Conservation (phyloP, 192 early-diverging fungal species). For the Gryganskiella cystojenkinii region DNA sequence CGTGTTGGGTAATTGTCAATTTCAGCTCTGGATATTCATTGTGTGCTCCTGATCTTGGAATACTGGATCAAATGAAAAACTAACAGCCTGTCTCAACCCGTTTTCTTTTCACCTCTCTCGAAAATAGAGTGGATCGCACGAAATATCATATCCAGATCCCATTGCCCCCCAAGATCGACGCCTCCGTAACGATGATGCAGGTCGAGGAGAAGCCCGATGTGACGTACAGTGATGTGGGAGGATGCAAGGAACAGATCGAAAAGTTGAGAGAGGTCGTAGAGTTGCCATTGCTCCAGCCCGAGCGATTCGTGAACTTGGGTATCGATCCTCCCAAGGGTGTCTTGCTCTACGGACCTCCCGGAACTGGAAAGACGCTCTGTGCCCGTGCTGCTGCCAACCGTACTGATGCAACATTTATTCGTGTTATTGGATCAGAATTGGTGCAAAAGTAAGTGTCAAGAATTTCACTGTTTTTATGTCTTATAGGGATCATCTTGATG, state of each 20-base stretch:
- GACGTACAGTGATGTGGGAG: conserved; percentile 99
- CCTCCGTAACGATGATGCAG: conserved; percentile 99
- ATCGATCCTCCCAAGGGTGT: conserved; percentile 99
- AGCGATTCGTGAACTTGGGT: conserved; percentile 96
- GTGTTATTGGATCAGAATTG: conserved; percentile 99
- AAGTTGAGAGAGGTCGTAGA: conserved; percentile 99
- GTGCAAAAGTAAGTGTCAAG: conserved; percentile 83
- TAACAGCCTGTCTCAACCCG: too few species aligned
- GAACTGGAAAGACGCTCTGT: conserved; percentile 98
- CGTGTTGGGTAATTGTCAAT: conserved; percentile 81
- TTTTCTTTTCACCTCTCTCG: not conserved
- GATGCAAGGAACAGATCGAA: conserved; percentile 99
- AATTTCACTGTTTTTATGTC: not conserved
- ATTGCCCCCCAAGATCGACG: conserved; percentile 98
- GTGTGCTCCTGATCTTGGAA: too few species aligned
- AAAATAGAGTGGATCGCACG: conserved; percentile 88
- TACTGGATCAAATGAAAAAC: too few species aligned
- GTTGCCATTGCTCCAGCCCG: conserved; percentile 94
- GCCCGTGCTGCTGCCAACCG: conserved; percentile 99
- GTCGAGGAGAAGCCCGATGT: conserved; percentile 99
- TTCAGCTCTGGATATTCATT: too few species aligned
- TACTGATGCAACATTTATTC: conserved; percentile 99
- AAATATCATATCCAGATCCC: conserved; percentile 99
- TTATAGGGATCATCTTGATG: conserved; percentile 7
- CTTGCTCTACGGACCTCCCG: conserved; percentile 94